Percentiles rank a stretch among this genome's conserved stretches.
These are phyloP conservation scores for Teratosphaeria pseudoeucalypti DNA, from an alignment of 2,329 filamentous ascomycete genomes.

Conservation along the genomic window DNA sequence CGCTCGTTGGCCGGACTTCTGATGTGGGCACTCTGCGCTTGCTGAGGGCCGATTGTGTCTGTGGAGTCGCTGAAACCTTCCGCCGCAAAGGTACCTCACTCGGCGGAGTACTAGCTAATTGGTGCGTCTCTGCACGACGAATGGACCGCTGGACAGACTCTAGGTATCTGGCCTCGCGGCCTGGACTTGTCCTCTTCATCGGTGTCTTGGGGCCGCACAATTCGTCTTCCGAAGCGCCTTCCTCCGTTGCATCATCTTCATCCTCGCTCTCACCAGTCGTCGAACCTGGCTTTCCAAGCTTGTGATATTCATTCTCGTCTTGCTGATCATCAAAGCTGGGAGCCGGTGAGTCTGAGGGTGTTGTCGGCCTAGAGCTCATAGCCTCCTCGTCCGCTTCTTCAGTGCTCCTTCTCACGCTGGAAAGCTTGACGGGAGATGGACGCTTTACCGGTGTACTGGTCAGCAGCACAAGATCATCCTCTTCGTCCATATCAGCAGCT, in stretches of 20 bases:
- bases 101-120: not conserved
- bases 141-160: conserved; percentile 10
- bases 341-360: conserved; percentile 11
- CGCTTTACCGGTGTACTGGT: conserved; percentile 2
- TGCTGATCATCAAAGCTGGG: conserved; percentile 5
- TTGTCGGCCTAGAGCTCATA: conserved; percentile 15
- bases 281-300: not conserved
- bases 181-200: conserved; percentile 18
- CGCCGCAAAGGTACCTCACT: conserved; percentile 2
- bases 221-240: conserved; percentile 21
- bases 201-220: conserved; percentile 24
- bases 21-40: conserved; percentile 11
- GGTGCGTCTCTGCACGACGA: not conserved
- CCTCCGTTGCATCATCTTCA: conserved; percentile 5
- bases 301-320: conserved; percentile 8
- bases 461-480: conserved; percentile 3
- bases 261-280: not conserved
- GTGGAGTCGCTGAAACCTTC: conserved; percentile 13
- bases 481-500: conserved; percentile 2
- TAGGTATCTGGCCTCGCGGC: conserved; percentile 7
- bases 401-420: not conserved
- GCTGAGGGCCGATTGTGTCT: conserved; percentile 16
- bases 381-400: conserved; percentile 8
- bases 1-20: conserved; percentile 14
- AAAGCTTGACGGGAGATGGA: not conserved